Conservation (phyloP, 495 filamentous ascomycete species). For the Poronia punctata region DNA sequence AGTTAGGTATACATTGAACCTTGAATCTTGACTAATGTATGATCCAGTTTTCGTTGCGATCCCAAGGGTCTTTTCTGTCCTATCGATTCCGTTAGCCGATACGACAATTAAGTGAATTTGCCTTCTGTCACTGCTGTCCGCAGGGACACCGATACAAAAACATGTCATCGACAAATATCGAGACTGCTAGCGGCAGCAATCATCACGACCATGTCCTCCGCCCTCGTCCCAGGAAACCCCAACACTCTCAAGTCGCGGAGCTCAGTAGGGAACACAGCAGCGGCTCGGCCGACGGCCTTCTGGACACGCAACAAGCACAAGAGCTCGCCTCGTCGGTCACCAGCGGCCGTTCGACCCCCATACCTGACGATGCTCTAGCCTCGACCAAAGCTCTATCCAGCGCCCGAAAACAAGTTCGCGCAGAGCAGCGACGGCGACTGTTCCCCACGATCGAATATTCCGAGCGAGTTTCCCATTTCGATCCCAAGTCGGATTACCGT, state of each 20-base stretch:
- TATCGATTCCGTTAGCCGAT: too few relatives aligned
- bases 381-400: constrained; percentile 79
- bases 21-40: too few relatives aligned
- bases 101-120: too few relatives aligned
- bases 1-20: too few relatives aligned
- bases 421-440: constrained; percentile 70
- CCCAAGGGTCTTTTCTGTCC: too few relatives aligned
- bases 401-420: constrained; percentile 77
- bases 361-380: constrained; percentile 85
- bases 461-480: constrained; percentile 92
- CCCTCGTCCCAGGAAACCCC: constrained; percentile 37
- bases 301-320: constrained; percentile 28
- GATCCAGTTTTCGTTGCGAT: too few relatives aligned
- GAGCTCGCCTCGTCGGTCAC: constrained; percentile 28
- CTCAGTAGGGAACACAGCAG: constrained; percentile 24
- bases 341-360: constrained; percentile 82
- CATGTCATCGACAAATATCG: constrained; percentile 22
- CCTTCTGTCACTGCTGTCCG: too few relatives aligned
- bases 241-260: constrained; percentile 33
- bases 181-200: constrained; percentile 12
- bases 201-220: constrained; percentile 32
- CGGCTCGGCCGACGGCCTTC: constrained; percentile 27
- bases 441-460: constrained; percentile 96
- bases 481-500: constrained; percentile 81
- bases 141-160: too few relatives aligned